Base-by-base conservation (phyloP, 768 basidiomycete species). In the Strobilomyces dryophilus region DNA sequence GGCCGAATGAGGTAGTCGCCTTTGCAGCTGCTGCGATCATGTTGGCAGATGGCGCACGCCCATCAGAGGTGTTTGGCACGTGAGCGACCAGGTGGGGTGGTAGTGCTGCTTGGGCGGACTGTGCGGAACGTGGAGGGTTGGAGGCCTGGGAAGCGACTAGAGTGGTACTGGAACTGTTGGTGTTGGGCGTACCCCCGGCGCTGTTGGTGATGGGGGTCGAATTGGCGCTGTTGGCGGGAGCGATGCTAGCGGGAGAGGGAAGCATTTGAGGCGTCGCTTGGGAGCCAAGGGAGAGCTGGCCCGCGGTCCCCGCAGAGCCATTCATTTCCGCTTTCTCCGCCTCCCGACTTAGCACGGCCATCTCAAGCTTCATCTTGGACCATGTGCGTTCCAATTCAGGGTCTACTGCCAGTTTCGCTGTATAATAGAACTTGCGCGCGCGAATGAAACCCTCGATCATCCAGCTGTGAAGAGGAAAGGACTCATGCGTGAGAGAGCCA, bases 361-460 rank as follows among this genome's bases (percentile, higher is more conserved):
- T 69, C 51, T 69, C 68, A 54, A 61, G 44, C 58, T 48, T 71
- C 66, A 69, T 64, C 62, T 69, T 69, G 5, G 56, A 36, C 68
- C 68, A 69, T 62, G 67, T 62, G 56, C 67, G 68, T 20, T 69
- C 68, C 43, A 69, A 47, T 44, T 69, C 68, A 66, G 68, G 68
- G 62, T 69, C 69, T 49, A 66, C 63, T 53, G 61, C 64, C 20
- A 44, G 49, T 57, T 62, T 66, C 35, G 73, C 71, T 39, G 65
- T 59, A 62, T 78, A 79, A 47, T 66, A 69, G 53, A 77, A 65
- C 62, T 77, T 79, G 62, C 80, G 79, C 20, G 73, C 72, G 47
- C 82, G 76, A 59, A 91, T 86, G 68, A 82, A 90, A 6, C 78
- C 84, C 68, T 91, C 85, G 67, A 90, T 81, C 87, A 91, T 85